These are phyloP conservation scores for Linderina pennispora DNA, from an alignment of 192 early-diverging fungal genomes.

Conservation along the genomic window DNA sequence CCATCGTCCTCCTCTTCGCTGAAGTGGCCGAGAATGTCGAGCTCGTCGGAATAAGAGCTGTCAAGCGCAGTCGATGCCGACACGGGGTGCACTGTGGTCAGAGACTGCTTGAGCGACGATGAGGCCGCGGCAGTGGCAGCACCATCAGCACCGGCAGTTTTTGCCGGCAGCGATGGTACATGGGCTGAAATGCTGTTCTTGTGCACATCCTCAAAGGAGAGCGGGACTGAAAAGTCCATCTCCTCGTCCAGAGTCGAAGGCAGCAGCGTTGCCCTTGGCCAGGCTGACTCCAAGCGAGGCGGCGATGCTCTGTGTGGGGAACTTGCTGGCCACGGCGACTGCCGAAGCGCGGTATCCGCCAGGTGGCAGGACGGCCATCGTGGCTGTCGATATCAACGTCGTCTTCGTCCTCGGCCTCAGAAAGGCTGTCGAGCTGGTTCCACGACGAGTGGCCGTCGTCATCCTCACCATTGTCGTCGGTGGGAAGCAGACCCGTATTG, in stretches of 20 bases:
- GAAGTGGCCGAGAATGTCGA: constrained; percentile 31
- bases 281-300: constrained; percentile 30
- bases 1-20: constrained; percentile 22
- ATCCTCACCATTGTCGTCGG: background rate
- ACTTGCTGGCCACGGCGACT: constrained; percentile 25
- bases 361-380: constrained; percentile 1
- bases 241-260: constrained; percentile 33
- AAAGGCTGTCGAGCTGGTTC: constrained; percentile 33
- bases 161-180: too few species aligned
- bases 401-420: constrained; percentile 32
- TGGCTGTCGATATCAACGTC: constrained; percentile 6
- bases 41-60: constrained; percentile 18
- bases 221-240: constrained; percentile 34
- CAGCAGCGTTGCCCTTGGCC: constrained; percentile 6
- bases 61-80: constrained; percentile 5
- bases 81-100: too few species aligned
- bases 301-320: constrained; percentile 30
- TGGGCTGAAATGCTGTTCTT: background rate
- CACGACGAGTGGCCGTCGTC: constrained; percentile 4
- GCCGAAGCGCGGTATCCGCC: constrained; percentile 23
- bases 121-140: background rate
- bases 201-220: constrained; percentile 24
- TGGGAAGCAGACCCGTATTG: constrained; percentile 1
- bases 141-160: background rate
- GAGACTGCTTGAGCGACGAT: constrained; percentile 8